Conservation (phyloP, 768 basidiomycete species). For the Sutorius australiensis region DNA sequence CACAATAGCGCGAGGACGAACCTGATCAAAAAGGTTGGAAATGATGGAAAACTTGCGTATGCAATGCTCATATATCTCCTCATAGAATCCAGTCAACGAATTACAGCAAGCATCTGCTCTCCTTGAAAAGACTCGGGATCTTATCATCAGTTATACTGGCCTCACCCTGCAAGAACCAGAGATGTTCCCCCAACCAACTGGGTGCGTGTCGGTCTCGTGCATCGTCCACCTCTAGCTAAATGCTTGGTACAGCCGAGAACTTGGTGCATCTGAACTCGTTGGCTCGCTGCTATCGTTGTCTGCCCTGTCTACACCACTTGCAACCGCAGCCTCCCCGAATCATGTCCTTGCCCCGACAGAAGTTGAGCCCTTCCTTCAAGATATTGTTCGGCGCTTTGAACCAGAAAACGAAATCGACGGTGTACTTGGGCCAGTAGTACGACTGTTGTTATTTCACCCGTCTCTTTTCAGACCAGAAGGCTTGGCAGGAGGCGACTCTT, state of each 20-base stretch:
- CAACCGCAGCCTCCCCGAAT: slow-evolving; percentile 43
- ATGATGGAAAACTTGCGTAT: background rate
- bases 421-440: slow-evolving; percentile 74
- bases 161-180: slow-evolving; percentile 86
- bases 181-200: slow-evolving; percentile 88
- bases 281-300: slow-evolving; percentile 73
- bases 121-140: slow-evolving; percentile 75
- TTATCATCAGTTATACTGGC: slow-evolving; percentile 86
- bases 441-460: slow-evolving; percentile 56
- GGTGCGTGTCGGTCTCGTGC: slow-evolving; percentile 42
- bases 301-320: slow-evolving; percentile 62
- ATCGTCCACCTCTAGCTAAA: slow-evolving; percentile 1
- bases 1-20: slow-evolving; percentile 51
- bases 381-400: slow-evolving; percentile 78
- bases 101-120: slow-evolving; percentile 54
- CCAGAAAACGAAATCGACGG: slow-evolving; percentile 73
- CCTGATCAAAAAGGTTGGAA: slow-evolving; percentile 59
- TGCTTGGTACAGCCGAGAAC: slow-evolving; percentile 46
- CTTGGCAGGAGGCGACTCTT: slow-evolving; percentile 64
- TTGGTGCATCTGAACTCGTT: slow-evolving; percentile 82
- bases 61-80: slow-evolving; percentile 34
- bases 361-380: slow-evolving; percentile 76
- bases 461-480: slow-evolving; percentile 66
- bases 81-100: slow-evolving; percentile 53
- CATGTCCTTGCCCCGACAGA: slow-evolving; percentile 61